phyloP scores from a whole-genome alignment of 495 filamentous ascomycete genomes.

The Aspergillus funiculosus region DNA sequence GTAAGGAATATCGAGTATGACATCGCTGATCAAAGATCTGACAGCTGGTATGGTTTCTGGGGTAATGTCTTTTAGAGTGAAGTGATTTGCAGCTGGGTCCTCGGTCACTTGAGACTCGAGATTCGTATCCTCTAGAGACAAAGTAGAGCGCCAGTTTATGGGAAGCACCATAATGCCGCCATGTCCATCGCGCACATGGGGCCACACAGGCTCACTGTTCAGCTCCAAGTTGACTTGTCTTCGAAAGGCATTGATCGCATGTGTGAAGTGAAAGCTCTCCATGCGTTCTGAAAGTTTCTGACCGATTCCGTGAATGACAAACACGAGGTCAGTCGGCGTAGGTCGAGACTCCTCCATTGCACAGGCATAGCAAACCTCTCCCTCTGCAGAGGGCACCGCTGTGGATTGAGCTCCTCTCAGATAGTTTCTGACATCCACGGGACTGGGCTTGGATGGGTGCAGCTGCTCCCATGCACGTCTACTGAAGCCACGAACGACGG shows the following conservation, averaged over 20 bases:
- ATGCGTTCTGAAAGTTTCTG: constrained; percentile 95
- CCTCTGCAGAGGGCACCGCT: constrained; percentile 22
- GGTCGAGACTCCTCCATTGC: constrained; percentile 57
- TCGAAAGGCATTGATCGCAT: constrained; percentile 88
- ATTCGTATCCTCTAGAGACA: constrained; percentile 76
- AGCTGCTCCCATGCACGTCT: constrained; percentile 67
- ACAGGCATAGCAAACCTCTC: constrained; percentile 46
- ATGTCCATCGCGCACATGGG: constrained; percentile 63
- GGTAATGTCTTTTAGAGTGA: constrained; percentile 82
- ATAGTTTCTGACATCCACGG: constrained; percentile 44
- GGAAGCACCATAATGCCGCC: constrained; percentile 71
- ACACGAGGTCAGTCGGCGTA: constrained; percentile 75
- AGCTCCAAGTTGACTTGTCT: constrained; percentile 81
- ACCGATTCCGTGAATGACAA: constrained; percentile 93
- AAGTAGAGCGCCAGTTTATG: constrained; percentile 81
- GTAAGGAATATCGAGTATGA: constrained; percentile 96
- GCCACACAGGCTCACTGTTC: constrained; percentile 63
- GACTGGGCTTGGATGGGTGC: constrained; percentile 54
- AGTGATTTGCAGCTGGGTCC: constrained; percentile 55
- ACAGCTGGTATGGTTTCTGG: constrained; percentile 85
- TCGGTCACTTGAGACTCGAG: constrained; percentile 41
- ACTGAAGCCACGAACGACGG: constrained; percentile 83
- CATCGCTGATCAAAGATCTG: constrained; percentile 84
- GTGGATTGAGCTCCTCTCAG: constrained; percentile 37
- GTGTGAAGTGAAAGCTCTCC: constrained; percentile 95